Conservation (phyloP, 192 early-diverging fungal species). For the Funneliformis mosseae region DNA sequence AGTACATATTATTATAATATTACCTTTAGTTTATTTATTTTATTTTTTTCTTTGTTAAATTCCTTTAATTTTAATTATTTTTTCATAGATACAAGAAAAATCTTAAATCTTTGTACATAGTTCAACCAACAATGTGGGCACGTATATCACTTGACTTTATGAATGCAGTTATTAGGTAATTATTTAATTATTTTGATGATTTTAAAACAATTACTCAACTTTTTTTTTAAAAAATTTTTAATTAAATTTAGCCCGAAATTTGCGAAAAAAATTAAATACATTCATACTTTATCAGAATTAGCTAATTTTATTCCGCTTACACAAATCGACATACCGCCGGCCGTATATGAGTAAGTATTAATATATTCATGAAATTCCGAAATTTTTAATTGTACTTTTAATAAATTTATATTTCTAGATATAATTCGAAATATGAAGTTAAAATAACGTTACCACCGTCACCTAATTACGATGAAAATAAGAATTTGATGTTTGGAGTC, state of each 20-base stretch:
- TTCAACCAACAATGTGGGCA: slow-evolving; percentile 87
- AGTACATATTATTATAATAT: slow-evolving; percentile 56
- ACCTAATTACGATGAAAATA: slow-evolving; percentile 36
- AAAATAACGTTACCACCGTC: slow-evolving; percentile 46
- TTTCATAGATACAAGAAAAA: slow-evolving; percentile 83
- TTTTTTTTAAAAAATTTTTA: slow-evolving; percentile 9
- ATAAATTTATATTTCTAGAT: slow-evolving; percentile 27
- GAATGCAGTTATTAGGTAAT: slow-evolving; percentile 82
- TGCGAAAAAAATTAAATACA: slow-evolving; percentile 79
- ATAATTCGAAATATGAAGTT: slow-evolving; percentile 48
- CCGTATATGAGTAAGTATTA: slow-evolving; percentile 60
- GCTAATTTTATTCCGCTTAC: slow-evolving; percentile 66
- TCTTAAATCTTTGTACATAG: slow-evolving; percentile 87
- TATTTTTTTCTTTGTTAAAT: slow-evolving; percentile 20
- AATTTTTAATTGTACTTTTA: slow-evolving; percentile 1
- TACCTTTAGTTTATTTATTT: no score
- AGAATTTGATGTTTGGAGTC: slow-evolving; percentile 70
- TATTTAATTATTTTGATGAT: slow-evolving; percentile 2
- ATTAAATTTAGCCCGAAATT: slow-evolving; percentile 80
- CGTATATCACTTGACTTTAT: slow-evolving; percentile 83
- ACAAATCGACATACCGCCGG: slow-evolving; percentile 76
- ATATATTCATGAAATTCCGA: background rate
- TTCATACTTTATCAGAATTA: slow-evolving; percentile 71
- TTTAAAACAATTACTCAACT: background rate
- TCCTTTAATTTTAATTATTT: background rate